Evolutionary conservation across 768 basidiomycete genomes (phyloP).

Genomic region (Strobilomyces dryophilus): DNA sequence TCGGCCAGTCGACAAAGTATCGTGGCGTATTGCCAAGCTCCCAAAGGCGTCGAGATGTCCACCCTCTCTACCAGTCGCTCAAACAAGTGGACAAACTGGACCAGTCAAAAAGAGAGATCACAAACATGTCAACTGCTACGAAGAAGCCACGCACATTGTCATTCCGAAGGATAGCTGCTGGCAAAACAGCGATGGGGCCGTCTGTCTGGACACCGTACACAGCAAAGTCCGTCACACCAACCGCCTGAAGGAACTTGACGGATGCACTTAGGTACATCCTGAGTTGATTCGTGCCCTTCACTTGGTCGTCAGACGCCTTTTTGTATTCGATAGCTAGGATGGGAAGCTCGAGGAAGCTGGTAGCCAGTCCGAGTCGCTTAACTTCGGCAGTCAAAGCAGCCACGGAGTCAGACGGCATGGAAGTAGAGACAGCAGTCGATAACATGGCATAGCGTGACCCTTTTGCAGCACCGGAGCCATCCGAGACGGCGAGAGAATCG

Average conservation of each 20-base stretch:
- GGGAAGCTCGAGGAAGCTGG: not conserved
- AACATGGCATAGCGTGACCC: not conserved
- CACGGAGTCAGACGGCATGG: not conserved
- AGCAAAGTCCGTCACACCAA: not conserved
- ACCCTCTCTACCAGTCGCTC: too few species aligned
- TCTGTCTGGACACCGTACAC: constrained; percentile 10
- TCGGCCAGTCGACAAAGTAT: not conserved
- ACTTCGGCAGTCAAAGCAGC: not conserved
- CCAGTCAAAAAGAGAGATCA: not conserved
- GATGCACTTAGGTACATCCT: constrained; percentile 7
- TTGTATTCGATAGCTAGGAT: constrained; percentile 7
- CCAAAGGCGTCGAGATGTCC: too few species aligned
- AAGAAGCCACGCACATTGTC: not conserved
- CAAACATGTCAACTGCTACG: too few species aligned
- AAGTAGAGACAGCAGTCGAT: not conserved
- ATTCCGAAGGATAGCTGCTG: constrained; percentile 1
- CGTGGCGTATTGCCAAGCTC: too few species aligned
- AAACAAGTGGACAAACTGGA: constrained; percentile 1
- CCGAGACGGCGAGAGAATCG: not conserved
- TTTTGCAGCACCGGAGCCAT: not conserved
- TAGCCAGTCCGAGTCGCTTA: not conserved
- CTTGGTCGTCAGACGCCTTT: not conserved
- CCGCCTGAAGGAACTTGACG: constrained; percentile 4
- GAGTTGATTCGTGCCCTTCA: constrained; percentile 4
- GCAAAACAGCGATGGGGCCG: not conserved